Conservation (phyloP, 768 basidiomycete genomes). For the Trametes coccinea region DNA sequence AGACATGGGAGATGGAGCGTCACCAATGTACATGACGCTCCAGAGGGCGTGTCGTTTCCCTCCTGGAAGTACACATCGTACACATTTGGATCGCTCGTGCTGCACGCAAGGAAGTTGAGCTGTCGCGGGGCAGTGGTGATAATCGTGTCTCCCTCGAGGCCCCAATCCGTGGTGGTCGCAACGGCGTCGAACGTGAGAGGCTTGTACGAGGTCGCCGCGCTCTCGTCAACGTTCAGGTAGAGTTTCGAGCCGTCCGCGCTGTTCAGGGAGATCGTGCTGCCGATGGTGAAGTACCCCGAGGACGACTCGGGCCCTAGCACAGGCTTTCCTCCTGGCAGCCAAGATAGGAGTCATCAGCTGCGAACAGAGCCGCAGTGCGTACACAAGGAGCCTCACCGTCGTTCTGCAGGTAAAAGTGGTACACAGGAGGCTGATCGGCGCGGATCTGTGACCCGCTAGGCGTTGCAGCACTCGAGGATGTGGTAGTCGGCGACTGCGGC, state of each 20-base stretch:
- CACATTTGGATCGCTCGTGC: constrained; percentile 41
- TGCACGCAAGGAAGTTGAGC: constrained; percentile 56
- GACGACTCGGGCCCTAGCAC: constrained; percentile 54
- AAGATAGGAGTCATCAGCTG: constrained; percentile 7
- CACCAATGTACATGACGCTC: constrained; percentile 30
- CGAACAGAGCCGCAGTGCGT: not conserved
- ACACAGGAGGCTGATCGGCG: constrained; percentile 51
- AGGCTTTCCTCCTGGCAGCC: constrained; percentile 43
- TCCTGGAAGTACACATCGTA: constrained; percentile 53
- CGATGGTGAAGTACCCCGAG: constrained; percentile 52
- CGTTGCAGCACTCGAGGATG: constrained; percentile 28
- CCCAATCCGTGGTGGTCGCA: constrained; percentile 55
- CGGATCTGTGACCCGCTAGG: constrained; percentile 50
- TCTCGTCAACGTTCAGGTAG: constrained; percentile 50
- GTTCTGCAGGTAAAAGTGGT: constrained; percentile 57
- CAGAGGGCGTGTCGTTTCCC: constrained; percentile 47
- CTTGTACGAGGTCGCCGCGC: constrained; percentile 48
- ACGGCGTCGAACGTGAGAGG: constrained; percentile 46
- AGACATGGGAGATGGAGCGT: constrained; percentile 36
- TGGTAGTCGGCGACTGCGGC: constrained; percentile 34
- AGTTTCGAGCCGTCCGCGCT: constrained; percentile 42
- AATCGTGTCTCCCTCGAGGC: constrained; percentile 59
- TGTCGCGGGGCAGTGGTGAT: constrained; percentile 52
- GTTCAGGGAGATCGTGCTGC: constrained; percentile 47
- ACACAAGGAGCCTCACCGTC: constrained; percentile 35